Evolutionary conservation across 1,139 yeast genomes (phyloP).

Genomic region (Pichia norvegensis): DNA sequence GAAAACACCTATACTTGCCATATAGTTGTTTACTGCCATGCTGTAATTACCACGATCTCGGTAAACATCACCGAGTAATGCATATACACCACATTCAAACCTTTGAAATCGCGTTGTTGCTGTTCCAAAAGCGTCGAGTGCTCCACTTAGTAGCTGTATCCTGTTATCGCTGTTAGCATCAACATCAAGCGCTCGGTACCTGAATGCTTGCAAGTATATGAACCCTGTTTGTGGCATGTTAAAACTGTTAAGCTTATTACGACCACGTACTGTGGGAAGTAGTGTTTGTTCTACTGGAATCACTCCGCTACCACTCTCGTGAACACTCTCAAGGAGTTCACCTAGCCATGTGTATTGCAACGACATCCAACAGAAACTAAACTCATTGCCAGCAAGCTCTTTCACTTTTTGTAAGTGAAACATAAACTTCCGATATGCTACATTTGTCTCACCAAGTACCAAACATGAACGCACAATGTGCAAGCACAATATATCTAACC

Average conservation of each 20-base stretch:
- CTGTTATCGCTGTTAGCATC: slow-evolving; percentile 19
- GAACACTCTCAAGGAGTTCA: slow-evolving; percentile 41
- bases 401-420: slow-evolving; percentile 37
- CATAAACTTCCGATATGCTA: slow-evolving; percentile 56
- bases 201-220: slow-evolving; percentile 35
- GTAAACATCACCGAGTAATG: slow-evolving; percentile 44
- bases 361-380: slow-evolving; percentile 34
- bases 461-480: slow-evolving; percentile 58
- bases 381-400: slow-evolving; percentile 5
- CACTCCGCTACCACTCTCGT: slow-evolving; percentile 30
- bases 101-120: slow-evolving; percentile 29
- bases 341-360: slow-evolving; percentile 49
- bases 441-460: slow-evolving; percentile 50
- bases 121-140: slow-evolving; percentile 31
- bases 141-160: slow-evolving; percentile 31
- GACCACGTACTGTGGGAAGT: slow-evolving; percentile 25
- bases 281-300: slow-evolving; percentile 30
- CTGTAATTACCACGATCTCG: slow-evolving; percentile 29
- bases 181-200: slow-evolving; percentile 24
- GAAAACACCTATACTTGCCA: slow-evolving; percentile 29
- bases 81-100: slow-evolving; percentile 37
- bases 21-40: slow-evolving; percentile 36
- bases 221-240: slow-evolving; percentile 41
- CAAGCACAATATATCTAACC: slow-evolving; percentile 54
- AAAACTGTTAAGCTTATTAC: slow-evolving; percentile 7